phyloP scores from a whole-genome alignment of 768 basidiomycete species.

The Auricularia cornea region DNA sequence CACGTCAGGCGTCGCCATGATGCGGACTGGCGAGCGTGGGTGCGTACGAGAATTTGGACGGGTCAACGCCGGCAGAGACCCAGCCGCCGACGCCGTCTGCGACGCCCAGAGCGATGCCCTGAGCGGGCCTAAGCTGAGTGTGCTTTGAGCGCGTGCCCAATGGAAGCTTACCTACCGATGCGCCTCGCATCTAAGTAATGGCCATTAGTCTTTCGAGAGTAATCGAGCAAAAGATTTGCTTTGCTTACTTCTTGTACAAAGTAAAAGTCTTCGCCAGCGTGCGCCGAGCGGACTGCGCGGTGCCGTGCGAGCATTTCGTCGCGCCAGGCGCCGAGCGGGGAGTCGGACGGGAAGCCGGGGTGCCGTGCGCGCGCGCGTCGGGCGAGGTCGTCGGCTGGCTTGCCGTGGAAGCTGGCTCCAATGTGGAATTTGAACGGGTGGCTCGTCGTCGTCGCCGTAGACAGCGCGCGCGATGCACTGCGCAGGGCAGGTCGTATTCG shows the following conservation, averaged over 20 bases:
- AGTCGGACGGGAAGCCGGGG: constrained; percentile 41
- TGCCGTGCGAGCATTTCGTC: constrained; percentile 48
- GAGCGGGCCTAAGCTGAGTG: constrained; percentile 3
- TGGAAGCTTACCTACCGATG: constrained; percentile 51
- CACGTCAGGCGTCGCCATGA: background rate
- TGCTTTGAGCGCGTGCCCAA: background rate
- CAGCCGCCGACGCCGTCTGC: constrained; percentile 95
- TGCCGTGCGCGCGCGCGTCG: constrained; percentile 10
- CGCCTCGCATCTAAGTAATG: constrained; percentile 55
- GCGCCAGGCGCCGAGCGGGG: constrained; percentile 59
- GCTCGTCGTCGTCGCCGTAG: constrained; percentile 22
- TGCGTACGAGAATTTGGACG: constrained; percentile 63
- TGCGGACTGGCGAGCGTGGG: background rate
- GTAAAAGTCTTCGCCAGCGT: constrained; percentile 55
- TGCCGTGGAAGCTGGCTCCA: constrained; percentile 71
- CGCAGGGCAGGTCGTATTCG: background rate
- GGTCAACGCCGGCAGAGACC: constrained; percentile 76
- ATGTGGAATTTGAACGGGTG: constrained; percentile 61
- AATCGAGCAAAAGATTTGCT: too few relatives aligned
- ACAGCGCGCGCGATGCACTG: background rate
- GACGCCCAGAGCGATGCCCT: constrained; percentile 76
- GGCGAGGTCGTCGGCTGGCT: constrained; percentile 36
- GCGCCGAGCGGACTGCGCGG: constrained; percentile 29
- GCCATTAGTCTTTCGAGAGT: too few relatives aligned
- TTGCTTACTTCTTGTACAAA: constrained; percentile 59